Base-by-base conservation (phyloP, 495 filamentous ascomycete species). In the Lasiosphaeria ovina region DNA sequence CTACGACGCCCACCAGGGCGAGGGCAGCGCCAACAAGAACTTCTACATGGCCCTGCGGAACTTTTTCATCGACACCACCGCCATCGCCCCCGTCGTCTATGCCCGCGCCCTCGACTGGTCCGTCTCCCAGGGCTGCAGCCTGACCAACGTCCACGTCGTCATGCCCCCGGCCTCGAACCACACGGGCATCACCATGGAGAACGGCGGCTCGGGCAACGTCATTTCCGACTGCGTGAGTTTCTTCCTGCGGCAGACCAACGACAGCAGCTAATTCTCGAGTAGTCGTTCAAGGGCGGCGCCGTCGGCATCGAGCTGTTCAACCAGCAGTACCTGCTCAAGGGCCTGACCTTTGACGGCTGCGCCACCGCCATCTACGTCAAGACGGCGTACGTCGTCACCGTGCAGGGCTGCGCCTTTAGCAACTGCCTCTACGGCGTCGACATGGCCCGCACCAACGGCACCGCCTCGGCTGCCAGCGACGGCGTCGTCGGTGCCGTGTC, bases 21-120 rank as follows among this genome's bases (percentile, higher is more conserved):
- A 85, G 51, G 84, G 80, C 4, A 71, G 76, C 33, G 68, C 83
- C 1, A 91, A 84, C 33, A 91, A 88, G 66, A 83, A 88, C 42
- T 93, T 93, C 71, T 91, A 81, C 67, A 77, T 89, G 57, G 85
- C 89, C 59, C 79, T 93, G 58, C 78, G 88, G 32, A 92, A 93
- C 63, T 76, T 93, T 51, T 78, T 87, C 56, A 75, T 93, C 17
- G 89, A 92, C 66, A 81, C 82, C 56, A 90, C 87, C 6, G 69
- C 61, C 8, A 78, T 91, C 49, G 74, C n/a, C 5, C 10, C 14
- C 8, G 14, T 35, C 11, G 54, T 56, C 4, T 3, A 51, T 6
- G 63, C 60, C 6, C 52, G 40, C 3, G 85, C 81, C 34, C 81
- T 90, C 49, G 85, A 89, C 55, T 90, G 87, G 87, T 83, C 84